Evolutionary conservation across 169 alveolate genomes (phyloP).

Genomic region (Babesia sp.): DNA sequence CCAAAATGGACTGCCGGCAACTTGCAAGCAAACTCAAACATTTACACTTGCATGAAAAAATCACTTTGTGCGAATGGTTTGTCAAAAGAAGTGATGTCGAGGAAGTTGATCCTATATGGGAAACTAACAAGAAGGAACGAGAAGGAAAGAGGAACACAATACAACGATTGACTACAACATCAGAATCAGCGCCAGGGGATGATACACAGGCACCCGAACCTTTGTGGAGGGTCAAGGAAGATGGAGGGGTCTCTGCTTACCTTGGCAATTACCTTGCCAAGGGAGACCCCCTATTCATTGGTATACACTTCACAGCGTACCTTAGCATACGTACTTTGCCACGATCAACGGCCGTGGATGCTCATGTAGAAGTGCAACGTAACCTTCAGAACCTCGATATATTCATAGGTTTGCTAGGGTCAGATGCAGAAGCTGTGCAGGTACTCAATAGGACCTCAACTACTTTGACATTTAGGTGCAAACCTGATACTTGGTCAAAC

Average conservation of each 20-base stretch:
- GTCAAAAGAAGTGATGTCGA: not conserved
- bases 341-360: not conserved
- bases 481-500: slow-evolving; percentile 1
- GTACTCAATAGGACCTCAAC: not conserved
- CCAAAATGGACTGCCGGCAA: not conserved
- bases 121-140: not conserved
- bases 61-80: slow-evolving; percentile 1
- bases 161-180: not conserved
- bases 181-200: not conserved
- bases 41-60: not conserved
- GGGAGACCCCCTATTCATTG: slow-evolving; percentile 30
- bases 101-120: not conserved
- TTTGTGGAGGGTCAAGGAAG: slow-evolving; percentile 40
- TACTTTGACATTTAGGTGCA: slow-evolving; percentile 3
- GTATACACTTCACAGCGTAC: slow-evolving; percentile 18
- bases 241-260: slow-evolving; percentile 56
- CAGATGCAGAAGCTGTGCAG: not conserved
- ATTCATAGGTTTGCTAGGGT: not conserved
- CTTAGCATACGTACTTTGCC: not conserved
- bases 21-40: not conserved
- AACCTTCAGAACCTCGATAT: slow-evolving; percentile 16
- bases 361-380: not conserved
- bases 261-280: slow-evolving; percentile 23
- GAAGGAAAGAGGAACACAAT: not conserved
- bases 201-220: slow-evolving; percentile 33